Evolutionary conservation across 306 rosid species (phyloP), one percentile per base, ranked within the genome.

Genomic region (Aeschynomene evenia): DNA sequence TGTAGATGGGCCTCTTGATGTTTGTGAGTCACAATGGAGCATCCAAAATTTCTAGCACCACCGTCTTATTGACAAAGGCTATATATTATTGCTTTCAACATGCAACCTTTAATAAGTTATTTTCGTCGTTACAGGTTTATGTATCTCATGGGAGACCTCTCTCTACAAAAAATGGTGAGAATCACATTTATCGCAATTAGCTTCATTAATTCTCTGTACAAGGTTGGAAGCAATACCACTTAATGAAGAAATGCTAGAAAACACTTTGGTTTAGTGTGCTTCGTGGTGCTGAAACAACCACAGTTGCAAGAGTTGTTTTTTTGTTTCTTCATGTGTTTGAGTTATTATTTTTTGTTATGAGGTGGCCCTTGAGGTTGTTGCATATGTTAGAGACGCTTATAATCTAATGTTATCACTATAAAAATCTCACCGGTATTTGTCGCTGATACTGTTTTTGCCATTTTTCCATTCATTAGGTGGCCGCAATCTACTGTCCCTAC

Each of bases 121-220:
- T 48, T 68, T 66, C 66, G 18, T 73, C 6, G 6, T 68, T 81
- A 57, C 85, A 91, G 97, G 97, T 82, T 76, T 91, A 77, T 84
- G 97, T 77, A 68, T 80, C 76, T 86, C 97, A 0, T 88, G 92
- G 92, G 92, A 91, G 85, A 45, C 95, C 28, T 74, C 70, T 9
- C 87, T 88, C 45, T 91, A 84, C 82, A 81, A 58, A 53, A 86
- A 83, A 81, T 91, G 97, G 97, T 91, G 79, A 51, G 88, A 29
- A 49, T 63, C 63, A 42, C 68, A 72, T 75, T 43, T 13, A 18
- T 11, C 46, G 18, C 29, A 68, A 48, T 62, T 26, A 22, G n/a
- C 42, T 34, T 53, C 71, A 51, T 33, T 26, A 62, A 21, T 62
- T 76, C 68, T 76, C n/a, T 29, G 45, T n/a, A 21, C 22, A 69